These are phyloP conservation scores for Salix udensis DNA, from an alignment of 345 rosid genomes.

Conservation along the genomic window DNA sequence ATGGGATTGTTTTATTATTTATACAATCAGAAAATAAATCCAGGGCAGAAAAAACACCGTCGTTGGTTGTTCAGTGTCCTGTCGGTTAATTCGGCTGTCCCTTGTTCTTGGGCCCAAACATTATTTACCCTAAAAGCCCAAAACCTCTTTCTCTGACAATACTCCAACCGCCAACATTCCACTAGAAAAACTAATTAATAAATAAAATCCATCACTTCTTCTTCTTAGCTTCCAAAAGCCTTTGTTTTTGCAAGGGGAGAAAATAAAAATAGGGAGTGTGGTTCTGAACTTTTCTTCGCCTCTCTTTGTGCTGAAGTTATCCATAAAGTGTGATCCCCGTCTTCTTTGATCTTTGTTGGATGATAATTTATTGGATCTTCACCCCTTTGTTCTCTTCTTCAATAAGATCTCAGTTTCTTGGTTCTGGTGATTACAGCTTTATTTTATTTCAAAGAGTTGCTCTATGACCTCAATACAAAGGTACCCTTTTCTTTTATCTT, in stretches of 20 bases:
- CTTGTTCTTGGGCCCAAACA: neutral
- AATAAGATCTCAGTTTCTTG: neutral
- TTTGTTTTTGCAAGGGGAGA: no score
- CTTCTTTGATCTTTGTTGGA: neutral
- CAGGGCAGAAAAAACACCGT: no score
- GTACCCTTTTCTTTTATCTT: slow-evolving; percentile 3
- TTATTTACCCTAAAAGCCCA: neutral
- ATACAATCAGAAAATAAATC: no score
- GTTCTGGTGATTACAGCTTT: neutral
- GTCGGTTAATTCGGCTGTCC: neutral
- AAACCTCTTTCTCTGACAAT: neutral
- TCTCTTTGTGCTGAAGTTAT: neutral
- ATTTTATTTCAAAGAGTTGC: neutral
- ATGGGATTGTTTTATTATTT: no score
- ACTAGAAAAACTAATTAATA: neutral
- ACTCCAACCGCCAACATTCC: neutral
- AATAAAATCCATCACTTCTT: neutral
- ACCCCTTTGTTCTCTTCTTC: neutral
- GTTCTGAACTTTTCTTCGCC: neutral
- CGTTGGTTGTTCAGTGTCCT: no score
- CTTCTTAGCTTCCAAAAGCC: neutral
- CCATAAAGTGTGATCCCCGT: neutral
- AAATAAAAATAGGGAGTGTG: no score
- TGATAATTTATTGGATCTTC: neutral
- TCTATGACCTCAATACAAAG: neutral